Evolutionary conservation across 257 asterid species (phyloP).

Genomic region (Penstemon davidsonii): DNA sequence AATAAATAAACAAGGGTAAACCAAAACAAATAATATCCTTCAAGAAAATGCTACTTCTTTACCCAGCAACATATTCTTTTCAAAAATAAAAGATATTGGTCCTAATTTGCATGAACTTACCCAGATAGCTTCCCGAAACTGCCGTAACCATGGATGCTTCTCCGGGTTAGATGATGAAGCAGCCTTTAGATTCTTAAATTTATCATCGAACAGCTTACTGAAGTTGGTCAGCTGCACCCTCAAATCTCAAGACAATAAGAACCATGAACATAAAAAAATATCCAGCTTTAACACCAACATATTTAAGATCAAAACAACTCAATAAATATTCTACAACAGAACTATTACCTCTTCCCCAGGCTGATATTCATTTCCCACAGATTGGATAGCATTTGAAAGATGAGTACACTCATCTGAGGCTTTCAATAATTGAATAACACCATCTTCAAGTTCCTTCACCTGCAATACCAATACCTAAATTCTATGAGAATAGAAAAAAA

Average conservation of each 20-base stretch:
- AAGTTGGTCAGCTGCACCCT: constrained; percentile 68
- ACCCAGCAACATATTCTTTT: constrained; percentile 1
- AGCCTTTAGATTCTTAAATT: constrained; percentile 51
- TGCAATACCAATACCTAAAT: constrained; percentile 33
- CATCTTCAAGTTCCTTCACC: constrained; percentile 85
- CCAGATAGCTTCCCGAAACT: constrained; percentile 90
- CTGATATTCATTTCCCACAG: constrained; percentile 56
- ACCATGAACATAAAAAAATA: background rate
- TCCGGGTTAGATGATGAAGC: constrained; percentile 45
- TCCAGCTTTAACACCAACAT: constrained; percentile 22
- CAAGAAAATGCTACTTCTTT: background rate
- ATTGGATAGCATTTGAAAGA: constrained; percentile 66
- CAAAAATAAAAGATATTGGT: constrained; percentile 16
- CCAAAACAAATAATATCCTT: background rate
- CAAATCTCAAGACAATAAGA: constrained; percentile 25
- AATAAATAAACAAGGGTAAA: background rate
- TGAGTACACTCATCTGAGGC: constrained; percentile 68
- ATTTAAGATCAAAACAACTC: constrained; percentile 7
- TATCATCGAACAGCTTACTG: constrained; percentile 63
- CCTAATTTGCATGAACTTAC: constrained; percentile 38
- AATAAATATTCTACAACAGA: constrained; percentile 19
- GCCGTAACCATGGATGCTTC: constrained; percentile 57
- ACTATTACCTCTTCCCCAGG: constrained; percentile 59
- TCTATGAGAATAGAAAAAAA: background rate
- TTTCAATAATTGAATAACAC: constrained; percentile 51